Conservation (phyloP, 257 asterid species). For the Jaltomata sinuosa region DNA sequence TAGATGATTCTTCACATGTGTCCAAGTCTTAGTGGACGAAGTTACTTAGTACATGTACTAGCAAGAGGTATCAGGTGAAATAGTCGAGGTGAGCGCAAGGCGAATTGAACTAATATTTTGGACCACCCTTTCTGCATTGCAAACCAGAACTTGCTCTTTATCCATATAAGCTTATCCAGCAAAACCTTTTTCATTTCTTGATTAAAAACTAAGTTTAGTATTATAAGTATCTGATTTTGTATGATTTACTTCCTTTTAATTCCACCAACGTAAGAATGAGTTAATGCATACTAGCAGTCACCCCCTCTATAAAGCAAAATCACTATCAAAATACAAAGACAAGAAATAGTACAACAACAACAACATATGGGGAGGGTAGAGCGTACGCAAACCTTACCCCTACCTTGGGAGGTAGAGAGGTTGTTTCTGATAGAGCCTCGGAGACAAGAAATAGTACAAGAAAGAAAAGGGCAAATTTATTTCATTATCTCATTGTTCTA, state of each 20-base stretch:
- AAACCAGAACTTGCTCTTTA: not conserved
- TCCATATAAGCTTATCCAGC: not conserved
- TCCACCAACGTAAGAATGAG: not conserved
- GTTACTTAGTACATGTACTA: not conserved
- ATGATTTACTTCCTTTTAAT: not conserved
- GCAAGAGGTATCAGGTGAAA: not conserved
- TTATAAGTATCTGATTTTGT: not conserved
- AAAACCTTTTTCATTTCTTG: not conserved
- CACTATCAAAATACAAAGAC: not conserved
- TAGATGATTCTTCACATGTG: not conserved
- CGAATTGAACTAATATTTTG: not conserved
- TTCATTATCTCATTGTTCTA: constrained; percentile 6
- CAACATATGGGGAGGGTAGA: too few relatives aligned
- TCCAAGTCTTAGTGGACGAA: not conserved
- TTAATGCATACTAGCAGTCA: not conserved
- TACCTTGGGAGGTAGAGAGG: too few relatives aligned
- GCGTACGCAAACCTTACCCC: too few relatives aligned
- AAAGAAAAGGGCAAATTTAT: not conserved
- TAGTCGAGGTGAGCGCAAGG: not conserved
- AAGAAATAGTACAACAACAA: not conserved
- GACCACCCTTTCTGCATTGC: not conserved
- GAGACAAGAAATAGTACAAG: not conserved
- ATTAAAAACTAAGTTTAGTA: not conserved
- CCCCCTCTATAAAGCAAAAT: not conserved
- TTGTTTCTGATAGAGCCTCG: too few relatives aligned